Base-by-base conservation (phyloP, 2,329 filamentous ascomycete genomes). In the Hypomyces rosellus region DNA sequence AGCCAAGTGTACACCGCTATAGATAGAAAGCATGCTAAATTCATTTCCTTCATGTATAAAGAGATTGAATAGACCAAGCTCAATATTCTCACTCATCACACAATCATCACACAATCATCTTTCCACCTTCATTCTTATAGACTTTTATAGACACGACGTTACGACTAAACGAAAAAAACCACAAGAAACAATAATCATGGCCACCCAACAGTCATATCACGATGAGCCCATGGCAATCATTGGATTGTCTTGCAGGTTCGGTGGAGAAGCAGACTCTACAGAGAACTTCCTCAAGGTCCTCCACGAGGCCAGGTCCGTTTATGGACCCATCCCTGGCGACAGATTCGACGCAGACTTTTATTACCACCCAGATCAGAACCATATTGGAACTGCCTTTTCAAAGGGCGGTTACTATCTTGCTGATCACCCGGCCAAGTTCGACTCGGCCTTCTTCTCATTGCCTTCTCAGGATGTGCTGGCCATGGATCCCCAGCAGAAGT, bases 321-420 rank as follows among this genome's bases (percentile, higher is more conserved):
- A 38, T n/a, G 36, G 36, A 38, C 36, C 36, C 9, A 51, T 60
- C 12, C 46, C 60, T 14, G 55, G 50, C 4, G 53, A 58, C 41
- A 53, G 48, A 48, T 55, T 47, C 47, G 50, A 53, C 36, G 51
- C 53, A n/a, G 48, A 53, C 4, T 71, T 69, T 48, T 70, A 76
- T 53, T 59, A 75, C 42, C 73, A 74, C 57, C 36, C 36, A n/a
- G 36, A 38, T 38, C 36, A 38, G 36, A 18, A 38, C 16, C 36
- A 38, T 38, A 18, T 38, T 18, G 36, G 36, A 38, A 38, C 36
- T 38, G 14, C 36, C 36, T 30, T 30, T 30, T 30, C 25, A 30
- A 30, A 30, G 25, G 25, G 25, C 25, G 25, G 25, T 8, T 30
- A 38, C 11, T 38, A n/a, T 38, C 14, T 38, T 7, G 14, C 36